These are phyloP conservation scores for Neophaeococcomyces aloes DNA, from an alignment of 2,329 filamentous ascomycete species.

Conservation along the genomic window DNA sequence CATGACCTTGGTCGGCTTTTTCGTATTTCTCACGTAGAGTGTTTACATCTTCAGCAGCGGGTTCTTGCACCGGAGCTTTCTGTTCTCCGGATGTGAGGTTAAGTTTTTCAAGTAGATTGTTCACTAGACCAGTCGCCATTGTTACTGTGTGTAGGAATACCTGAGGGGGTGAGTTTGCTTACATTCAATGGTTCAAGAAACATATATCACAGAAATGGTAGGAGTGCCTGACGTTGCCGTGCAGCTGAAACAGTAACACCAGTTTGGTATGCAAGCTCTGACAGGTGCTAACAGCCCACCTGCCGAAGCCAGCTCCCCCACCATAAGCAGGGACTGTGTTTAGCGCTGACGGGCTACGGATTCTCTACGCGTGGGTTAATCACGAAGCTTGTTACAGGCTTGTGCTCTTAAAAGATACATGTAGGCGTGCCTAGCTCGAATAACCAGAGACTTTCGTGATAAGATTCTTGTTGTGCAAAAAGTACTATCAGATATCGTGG, in stretches of 20 bases:
- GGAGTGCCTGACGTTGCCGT: constrained; percentile 2
- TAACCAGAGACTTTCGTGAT: no score
- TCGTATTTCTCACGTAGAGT: constrained; percentile 62
- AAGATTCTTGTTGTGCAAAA: no score
- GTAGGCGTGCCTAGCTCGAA: no score
- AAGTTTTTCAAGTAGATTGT: constrained; percentile 40
- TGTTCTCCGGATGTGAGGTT: constrained; percentile 28
- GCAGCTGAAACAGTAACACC: neutral
- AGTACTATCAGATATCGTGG: no score
- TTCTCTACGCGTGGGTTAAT: no score
- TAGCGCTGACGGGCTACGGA: no score
- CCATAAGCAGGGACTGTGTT: neutral
- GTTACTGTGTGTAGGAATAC: constrained; percentile 31
- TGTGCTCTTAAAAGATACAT: no score
- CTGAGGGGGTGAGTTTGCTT: constrained; percentile 15
- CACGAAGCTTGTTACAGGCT: no score
- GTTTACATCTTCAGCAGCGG: constrained; percentile 56
- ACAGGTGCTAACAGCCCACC: constrained; percentile 2
- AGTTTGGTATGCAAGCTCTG: constrained; percentile 1
- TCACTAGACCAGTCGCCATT: constrained; percentile 36
- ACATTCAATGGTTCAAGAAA: neutral
- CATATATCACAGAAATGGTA: neutral
- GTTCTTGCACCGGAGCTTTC: constrained; percentile 34
- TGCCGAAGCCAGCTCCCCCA: neutral
- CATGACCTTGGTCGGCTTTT: constrained; percentile 66